phyloP scores from a whole-genome alignment of 2,329 filamentous ascomycete species.

The Stenocarpella maydis region DNA sequence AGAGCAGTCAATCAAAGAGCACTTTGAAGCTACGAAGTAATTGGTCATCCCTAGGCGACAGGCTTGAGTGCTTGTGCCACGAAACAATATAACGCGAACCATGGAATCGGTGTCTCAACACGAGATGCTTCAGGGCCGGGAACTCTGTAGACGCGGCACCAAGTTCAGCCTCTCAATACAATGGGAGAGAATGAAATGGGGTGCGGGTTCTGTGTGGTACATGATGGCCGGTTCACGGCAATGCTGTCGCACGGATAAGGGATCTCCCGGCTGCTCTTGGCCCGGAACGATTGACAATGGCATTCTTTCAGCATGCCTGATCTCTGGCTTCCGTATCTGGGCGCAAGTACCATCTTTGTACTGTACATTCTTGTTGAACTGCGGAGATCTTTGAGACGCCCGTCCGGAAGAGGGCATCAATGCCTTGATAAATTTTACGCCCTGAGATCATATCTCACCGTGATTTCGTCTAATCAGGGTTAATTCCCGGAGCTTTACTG shows the following conservation, averaged over 20 bases:
- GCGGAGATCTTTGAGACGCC: neutral
- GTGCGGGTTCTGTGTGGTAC: too few species aligned
- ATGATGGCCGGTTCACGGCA: neutral
- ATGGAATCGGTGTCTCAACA: neutral
- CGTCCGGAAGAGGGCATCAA: neutral
- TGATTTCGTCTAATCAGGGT: neutral
- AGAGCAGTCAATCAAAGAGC: neutral
- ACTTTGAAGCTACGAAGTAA: neutral
- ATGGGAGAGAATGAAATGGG: neutral
- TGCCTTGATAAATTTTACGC: too few species aligned
- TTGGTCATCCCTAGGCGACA: neutral
- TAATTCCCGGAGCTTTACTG: neutral
- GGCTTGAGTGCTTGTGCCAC: neutral
- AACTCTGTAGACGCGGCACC: neutral
- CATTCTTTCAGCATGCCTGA: neutral
- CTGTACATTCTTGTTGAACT: neutral
- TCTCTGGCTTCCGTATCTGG: neutral
- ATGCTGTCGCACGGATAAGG: neutral
- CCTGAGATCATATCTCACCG: neutral
- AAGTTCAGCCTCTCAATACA: neutral
- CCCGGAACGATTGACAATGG: neutral
- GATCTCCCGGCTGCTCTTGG: neutral
- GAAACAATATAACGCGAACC: neutral
- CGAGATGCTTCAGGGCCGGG: neutral
- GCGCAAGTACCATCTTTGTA: neutral